A percentile compares a stretch with the other conserved stretches of the same genome.
phyloP scores from a whole-genome alignment of 1,284 basidiomycete species.

The Fomitopsis schrenkii region DNA sequence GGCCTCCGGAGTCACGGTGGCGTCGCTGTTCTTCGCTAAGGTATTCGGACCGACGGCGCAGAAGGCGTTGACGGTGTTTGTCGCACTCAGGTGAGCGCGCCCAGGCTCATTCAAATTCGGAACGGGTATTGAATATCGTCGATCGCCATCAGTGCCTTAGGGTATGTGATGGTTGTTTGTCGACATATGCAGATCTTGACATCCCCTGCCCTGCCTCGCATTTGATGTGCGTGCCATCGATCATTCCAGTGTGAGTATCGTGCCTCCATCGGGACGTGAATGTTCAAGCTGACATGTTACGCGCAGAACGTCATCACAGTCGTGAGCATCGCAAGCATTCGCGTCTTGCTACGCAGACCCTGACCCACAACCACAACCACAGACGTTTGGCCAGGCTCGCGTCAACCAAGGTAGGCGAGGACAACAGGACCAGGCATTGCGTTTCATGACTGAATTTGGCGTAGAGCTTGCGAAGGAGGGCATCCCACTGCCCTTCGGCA shows the following conservation, averaged over 20 bases:
- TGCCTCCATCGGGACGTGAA: slow-evolving; percentile 18
- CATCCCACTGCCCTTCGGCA: slow-evolving; percentile 52
- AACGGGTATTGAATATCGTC: neutral
- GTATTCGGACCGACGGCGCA: slow-evolving; percentile 58
- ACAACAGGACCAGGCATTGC: neutral
- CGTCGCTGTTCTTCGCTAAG: slow-evolving; percentile 67
- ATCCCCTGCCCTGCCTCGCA: neutral
- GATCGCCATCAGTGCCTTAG: slow-evolving; percentile 16
- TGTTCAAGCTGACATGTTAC: neutral
- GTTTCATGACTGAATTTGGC: neutral
- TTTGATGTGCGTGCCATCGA: neutral
- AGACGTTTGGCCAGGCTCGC: slow-evolving; percentile 27
- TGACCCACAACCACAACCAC: neutral
- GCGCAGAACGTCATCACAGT: slow-evolving; percentile 26
- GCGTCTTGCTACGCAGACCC: neutral
- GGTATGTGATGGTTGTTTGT: slow-evolving; percentile 12
- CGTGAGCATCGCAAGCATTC: slow-evolving; percentile 12
- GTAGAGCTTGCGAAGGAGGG: slow-evolving; percentile 44
- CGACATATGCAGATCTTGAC: neutral
- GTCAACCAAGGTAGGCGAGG: slow-evolving; percentile 23
- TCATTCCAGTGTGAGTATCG: slow-evolving; percentile 33
- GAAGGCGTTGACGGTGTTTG: slow-evolving; percentile 59
- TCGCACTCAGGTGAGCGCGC: slow-evolving; percentile 39
- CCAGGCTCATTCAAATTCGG: neutral
- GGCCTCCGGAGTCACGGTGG: slow-evolving; percentile 52